Conservation (phyloP, 78 protist genomes). For the Andalucia godoyi region DNA sequence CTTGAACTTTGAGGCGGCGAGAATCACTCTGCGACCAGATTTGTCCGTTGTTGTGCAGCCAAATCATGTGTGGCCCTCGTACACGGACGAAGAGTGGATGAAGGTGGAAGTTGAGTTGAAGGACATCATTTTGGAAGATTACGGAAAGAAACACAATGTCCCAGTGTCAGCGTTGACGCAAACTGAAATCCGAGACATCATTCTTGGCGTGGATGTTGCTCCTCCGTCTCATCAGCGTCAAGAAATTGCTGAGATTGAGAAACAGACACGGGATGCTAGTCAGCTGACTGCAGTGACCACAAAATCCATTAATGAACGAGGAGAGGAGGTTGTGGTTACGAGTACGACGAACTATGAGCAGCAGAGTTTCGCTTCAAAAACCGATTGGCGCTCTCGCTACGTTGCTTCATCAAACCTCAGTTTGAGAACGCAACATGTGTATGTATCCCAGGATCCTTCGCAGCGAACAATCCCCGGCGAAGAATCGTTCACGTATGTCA, state of each 20-base stretch:
- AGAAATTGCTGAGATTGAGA: slow-evolving; percentile 93
- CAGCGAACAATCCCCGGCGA: no score
- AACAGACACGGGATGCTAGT: slow-evolving; percentile 48
- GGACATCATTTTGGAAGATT: slow-evolving; percentile 97
- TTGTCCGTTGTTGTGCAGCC: slow-evolving; percentile 75
- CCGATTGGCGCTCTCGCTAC: slow-evolving; percentile 99
- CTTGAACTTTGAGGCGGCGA: slow-evolving; percentile 82
- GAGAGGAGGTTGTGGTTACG: slow-evolving; percentile 90
- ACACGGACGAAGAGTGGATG: slow-evolving; percentile 96
- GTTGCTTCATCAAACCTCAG: slow-evolving; percentile 93
- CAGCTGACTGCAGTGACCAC: slow-evolving; percentile 81
- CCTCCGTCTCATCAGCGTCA: slow-evolving; percentile 95
- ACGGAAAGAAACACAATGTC: slow-evolving; percentile 96
- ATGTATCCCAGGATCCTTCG: slow-evolving; percentile 83
- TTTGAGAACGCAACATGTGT: slow-evolving; percentile 93
- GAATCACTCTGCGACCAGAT: slow-evolving; percentile 85
- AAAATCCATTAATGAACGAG: slow-evolving; percentile 79
- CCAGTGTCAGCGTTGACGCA: slow-evolving; percentile 91
- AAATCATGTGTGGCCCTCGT: slow-evolving; percentile 98
- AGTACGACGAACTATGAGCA: slow-evolving; percentile 88
- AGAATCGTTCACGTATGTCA: slow-evolving; percentile 84
- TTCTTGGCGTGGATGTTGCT: slow-evolving; percentile 98
- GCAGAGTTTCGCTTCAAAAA: slow-evolving; percentile 58
- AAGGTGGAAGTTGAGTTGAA: slow-evolving; percentile 86
- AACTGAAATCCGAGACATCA: slow-evolving; percentile 97